A percentile compares a stretch with the other conserved stretches of the same genome.
Conservation (phyloP, 768 basidiomycete species). For the Boletus barrowsii region DNA sequence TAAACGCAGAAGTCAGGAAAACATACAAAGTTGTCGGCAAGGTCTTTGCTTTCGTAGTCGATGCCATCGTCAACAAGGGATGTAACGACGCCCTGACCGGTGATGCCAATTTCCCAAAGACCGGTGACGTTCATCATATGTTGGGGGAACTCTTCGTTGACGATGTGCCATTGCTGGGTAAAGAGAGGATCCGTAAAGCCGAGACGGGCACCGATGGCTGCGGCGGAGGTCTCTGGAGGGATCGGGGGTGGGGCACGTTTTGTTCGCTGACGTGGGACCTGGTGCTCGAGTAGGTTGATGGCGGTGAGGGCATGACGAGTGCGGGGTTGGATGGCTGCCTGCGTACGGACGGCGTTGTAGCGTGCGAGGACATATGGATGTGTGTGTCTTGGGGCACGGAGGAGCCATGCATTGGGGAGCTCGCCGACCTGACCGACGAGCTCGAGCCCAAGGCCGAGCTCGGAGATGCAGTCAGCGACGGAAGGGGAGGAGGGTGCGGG, state of each 20-base stretch:
- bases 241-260: constrained; percentile 74
- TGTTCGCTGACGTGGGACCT: constrained; percentile 60
- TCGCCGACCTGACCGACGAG: constrained; percentile 87
- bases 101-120: constrained; percentile 89
- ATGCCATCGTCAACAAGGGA: constrained; percentile 95
- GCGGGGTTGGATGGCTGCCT: constrained; percentile 35
- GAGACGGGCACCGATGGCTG: constrained; percentile 55
- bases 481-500: constrained; percentile 50
- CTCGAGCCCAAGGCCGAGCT: constrained; percentile 77
- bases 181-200: constrained; percentile 82
- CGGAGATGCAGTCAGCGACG: constrained; percentile 54
- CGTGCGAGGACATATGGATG: constrained; percentile 40
- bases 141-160: constrained; percentile 80
- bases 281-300: constrained; percentile 58
- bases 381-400: constrained; percentile 49
- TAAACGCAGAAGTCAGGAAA: neutral
- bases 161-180: constrained; percentile 87
- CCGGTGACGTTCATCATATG: constrained; percentile 91
- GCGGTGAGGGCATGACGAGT: constrained; percentile 44
- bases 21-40: constrained; percentile 90
- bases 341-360: constrained; percentile 44
- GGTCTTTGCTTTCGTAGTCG: constrained; percentile 84
- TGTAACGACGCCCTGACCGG: constrained; percentile 80
- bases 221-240: constrained; percentile 35
- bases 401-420: constrained; percentile 78